These are phyloP conservation scores for Nakazawaea laoshanensis DNA, from an alignment of 805 yeast species.

Conservation along the genomic window DNA sequence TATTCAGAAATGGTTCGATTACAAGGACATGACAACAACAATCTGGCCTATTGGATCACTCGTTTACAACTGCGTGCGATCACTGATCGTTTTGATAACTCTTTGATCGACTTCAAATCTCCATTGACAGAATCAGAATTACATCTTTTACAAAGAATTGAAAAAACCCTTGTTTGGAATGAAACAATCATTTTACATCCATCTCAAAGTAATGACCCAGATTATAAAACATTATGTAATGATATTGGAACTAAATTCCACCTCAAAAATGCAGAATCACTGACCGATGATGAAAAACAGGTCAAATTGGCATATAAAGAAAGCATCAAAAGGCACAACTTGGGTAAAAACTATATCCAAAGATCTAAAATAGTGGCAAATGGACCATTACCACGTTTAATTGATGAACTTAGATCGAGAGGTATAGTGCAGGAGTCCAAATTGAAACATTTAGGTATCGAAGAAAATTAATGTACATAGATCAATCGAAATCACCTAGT, in stretches of 20 bases:
- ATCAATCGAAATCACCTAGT: too few relatives aligned
- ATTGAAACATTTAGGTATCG: too few relatives aligned
- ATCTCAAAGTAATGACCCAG: neutral
- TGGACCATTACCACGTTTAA: conserved; percentile 3
- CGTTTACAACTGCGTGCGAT: conserved; percentile 22
- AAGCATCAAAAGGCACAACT: neutral
- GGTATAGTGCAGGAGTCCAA: neutral
- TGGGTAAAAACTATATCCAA: neutral
- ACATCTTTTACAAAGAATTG: conserved; percentile 1
- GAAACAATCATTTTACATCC: neutral
- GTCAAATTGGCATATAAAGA: neutral
- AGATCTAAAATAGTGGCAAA: conserved; percentile 5
- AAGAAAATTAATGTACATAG: too few relatives aligned
- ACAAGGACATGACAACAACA: conserved; percentile 6
- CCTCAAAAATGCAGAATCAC: too few relatives aligned
- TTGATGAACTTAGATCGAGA: conserved; percentile 5
- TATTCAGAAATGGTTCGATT: conserved; percentile 8
- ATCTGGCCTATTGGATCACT: conserved; percentile 12
- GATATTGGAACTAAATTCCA: conserved; percentile 1
- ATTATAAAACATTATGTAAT: neutral
- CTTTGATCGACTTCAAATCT: conserved; percentile 9
- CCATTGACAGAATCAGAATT: conserved; percentile 11
- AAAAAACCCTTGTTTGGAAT: conserved; percentile 3
- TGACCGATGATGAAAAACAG: neutral
- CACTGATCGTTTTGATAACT: conserved; percentile 18